Evolutionary conservation across 2,329 filamentous ascomycete species (phyloP).

Genomic region (Geosmithia flava): DNA sequence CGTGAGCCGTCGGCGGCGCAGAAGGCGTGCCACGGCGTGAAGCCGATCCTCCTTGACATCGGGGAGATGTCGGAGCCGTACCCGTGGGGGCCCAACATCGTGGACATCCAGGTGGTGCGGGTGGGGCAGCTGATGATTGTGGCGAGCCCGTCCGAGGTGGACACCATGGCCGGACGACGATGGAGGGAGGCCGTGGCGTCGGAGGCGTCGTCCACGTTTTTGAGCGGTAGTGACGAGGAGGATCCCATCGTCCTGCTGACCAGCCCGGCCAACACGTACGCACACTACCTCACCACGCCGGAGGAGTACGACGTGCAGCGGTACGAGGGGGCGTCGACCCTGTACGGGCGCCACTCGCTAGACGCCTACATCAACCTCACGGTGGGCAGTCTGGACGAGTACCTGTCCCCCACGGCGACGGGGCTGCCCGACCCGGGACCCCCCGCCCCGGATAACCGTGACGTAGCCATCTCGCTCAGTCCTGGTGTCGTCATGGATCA

Average conservation of each 20-base stretch:
- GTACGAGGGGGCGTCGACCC: conserved; percentile 89
- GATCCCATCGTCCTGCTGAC: conserved; percentile 71
- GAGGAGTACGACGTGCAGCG: conserved; percentile 78
- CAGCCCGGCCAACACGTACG: conserved; percentile 83
- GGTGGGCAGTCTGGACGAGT: conserved; percentile 38
- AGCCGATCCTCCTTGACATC: conserved; percentile 80
- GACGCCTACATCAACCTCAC: conserved; percentile 82
- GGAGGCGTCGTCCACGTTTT: conserved; percentile 31
- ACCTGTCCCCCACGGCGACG: conserved; percentile 22
- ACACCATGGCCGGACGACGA: conserved; percentile 81
- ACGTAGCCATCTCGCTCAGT: conserved; percentile 46
- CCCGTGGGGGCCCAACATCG: conserved; percentile 81
- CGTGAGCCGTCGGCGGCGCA: conserved; percentile 61
- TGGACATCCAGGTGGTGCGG: conserved; percentile 76
- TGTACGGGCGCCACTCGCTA: conserved; percentile 73
- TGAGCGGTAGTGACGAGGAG: conserved; percentile 21
- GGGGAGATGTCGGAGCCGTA: conserved; percentile 72
- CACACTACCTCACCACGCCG: conserved; percentile 66
- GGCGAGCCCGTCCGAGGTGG: conserved; percentile 76
- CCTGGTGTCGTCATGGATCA: conserved; percentile 66
- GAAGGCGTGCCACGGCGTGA: conserved; percentile 62
- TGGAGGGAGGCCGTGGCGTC: conserved; percentile 62
- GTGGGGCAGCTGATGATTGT: conserved; percentile 78
- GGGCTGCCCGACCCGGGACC: conserved; percentile 38
- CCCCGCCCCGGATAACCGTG: conserved; percentile 65